A percentile compares a stretch with the other conserved stretches of the same genome.
Evolutionary conservation across 2,329 filamentous ascomycete genomes (phyloP).

Genomic region (Bertia moriformis): DNA sequence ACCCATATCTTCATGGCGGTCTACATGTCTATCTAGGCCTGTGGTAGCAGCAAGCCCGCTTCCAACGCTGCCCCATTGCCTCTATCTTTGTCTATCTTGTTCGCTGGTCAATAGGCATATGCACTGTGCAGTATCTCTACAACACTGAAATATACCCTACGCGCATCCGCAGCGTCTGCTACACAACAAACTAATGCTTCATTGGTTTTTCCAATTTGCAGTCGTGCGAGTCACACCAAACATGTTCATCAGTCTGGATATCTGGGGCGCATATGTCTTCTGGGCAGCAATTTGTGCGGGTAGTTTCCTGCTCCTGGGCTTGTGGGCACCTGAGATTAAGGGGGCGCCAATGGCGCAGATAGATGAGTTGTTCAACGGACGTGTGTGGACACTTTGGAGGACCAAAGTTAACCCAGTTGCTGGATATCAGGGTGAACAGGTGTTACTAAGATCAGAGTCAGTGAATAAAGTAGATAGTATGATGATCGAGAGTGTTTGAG

Average conservation of each 20-base stretch:
- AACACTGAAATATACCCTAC: constrained; percentile 32
- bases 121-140: constrained; percentile 37
- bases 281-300: constrained; percentile 30
- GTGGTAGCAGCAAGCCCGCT: constrained; percentile 14
- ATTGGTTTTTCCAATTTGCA: constrained; percentile 45
- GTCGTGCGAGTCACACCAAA: constrained; percentile 37
- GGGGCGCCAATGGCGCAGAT: constrained; percentile 35
- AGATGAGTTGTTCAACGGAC: constrained; percentile 29
- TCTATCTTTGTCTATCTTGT: constrained; percentile 31
- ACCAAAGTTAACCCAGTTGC: too few relatives aligned
- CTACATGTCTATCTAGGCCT: constrained; percentile 19
- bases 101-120: constrained; percentile 31
- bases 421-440: too few relatives aligned
- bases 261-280: constrained; percentile 41
- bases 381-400: constrained; percentile 24
- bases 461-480: too few relatives aligned
- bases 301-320: constrained; percentile 28
- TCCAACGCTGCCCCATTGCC: constrained; percentile 30
- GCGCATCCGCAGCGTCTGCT: constrained; percentile 22
- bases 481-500: too few relatives aligned
- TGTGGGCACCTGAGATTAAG: constrained; percentile 39
- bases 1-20: constrained; percentile 21
- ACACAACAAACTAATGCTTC: constrained; percentile 33
- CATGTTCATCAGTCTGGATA: constrained; percentile 33
- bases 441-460: too few relatives aligned